Evolutionary conservation across 768 basidiomycete species (phyloP).

Genomic region (Filobasidium wieringae): DNA sequence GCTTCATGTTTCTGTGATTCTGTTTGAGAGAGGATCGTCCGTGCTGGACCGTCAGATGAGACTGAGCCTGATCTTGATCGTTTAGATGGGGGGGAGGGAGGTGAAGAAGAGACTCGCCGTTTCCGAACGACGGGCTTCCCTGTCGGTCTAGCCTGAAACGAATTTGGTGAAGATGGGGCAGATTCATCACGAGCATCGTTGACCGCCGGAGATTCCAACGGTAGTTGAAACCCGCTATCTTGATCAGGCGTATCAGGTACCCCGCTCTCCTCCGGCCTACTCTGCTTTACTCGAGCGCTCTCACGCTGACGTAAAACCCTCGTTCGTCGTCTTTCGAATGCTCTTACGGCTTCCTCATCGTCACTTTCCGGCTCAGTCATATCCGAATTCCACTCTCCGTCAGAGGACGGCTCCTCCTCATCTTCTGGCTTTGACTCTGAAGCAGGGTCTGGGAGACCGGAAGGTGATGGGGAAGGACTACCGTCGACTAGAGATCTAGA

Average conservation of each 20-base stretch:
- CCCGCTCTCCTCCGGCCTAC: neutral
- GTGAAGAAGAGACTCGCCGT: neutral
- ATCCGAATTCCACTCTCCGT: neutral
- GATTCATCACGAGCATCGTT: neutral
- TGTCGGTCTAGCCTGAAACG: neutral
- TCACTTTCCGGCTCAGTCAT: neutral
- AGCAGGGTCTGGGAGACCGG: neutral
- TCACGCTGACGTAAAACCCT: no score
- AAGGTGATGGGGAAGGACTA: no score
- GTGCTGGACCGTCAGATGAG: neutral
- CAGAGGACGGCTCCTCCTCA: neutral
- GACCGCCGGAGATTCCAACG: neutral
- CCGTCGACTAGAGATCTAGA: no score
- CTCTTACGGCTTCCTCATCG: neutral
- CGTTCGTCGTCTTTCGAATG: neutral
- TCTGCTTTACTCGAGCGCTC: no score
- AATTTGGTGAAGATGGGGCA: neutral
- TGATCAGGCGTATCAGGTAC: neutral
- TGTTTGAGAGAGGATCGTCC: neutral
- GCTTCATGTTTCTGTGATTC: neutral
- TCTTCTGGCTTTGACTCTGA: neutral
- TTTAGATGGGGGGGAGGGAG: neutral
- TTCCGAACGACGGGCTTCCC: neutral
- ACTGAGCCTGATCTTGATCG: neutral
- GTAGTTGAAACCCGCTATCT: neutral